These are phyloP conservation scores for Colletotrichum acutatum DNA, from an alignment of 2,329 filamentous ascomycete species.

Conservation along the genomic window DNA sequence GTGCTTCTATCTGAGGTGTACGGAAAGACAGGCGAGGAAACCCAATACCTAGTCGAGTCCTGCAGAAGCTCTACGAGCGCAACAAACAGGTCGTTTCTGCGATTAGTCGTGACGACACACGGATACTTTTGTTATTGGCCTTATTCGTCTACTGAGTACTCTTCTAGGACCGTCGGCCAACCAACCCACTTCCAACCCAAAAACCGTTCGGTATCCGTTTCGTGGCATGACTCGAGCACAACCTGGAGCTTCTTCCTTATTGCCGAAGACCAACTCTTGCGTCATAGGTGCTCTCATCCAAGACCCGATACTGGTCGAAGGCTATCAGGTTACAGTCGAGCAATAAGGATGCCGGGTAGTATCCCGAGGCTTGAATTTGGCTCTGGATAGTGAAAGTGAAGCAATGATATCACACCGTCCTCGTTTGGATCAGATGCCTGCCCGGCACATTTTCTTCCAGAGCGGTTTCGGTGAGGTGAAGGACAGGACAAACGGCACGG, in stretches of 20 bases:
- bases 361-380: background rate
- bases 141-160: background rate
- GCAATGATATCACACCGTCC: background rate
- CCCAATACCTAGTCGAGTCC: background rate
- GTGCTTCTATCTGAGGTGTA: background rate
- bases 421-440: background rate
- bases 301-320: background rate
- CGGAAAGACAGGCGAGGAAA: background rate
- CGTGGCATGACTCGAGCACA: background rate
- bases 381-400: background rate
- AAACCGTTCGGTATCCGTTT: background rate
- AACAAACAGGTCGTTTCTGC: background rate
- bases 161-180: background rate
- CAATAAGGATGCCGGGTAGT: background rate
- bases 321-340: background rate
- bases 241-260: background rate
- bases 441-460: background rate
- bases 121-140: background rate
- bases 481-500: background rate
- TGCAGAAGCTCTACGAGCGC: background rate
- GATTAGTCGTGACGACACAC: background rate
- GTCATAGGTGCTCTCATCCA: background rate
- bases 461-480: background rate
- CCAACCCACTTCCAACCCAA: background rate
- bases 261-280: background rate